These are phyloP conservation scores for Chlorella ohadii DNA, from an alignment of 139 green algal species.

Conservation along the genomic window DNA sequence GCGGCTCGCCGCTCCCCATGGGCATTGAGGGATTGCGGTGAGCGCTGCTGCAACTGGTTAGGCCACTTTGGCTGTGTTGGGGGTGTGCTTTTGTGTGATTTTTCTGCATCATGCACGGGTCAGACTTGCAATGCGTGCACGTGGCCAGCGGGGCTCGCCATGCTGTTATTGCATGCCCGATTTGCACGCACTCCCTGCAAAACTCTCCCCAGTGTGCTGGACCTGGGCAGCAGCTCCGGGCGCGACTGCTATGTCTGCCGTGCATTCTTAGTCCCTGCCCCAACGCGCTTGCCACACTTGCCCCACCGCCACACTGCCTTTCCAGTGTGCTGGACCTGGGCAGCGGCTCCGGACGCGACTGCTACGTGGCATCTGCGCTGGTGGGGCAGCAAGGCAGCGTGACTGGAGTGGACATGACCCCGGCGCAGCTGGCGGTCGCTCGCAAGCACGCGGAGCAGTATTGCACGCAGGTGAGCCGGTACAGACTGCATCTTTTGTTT, in stretches of 20 bases:
- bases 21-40: conserved; percentile 77
- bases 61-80: neutral
- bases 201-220: conserved; percentile 66
- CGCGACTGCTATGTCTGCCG: conserved; percentile 81
- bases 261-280: neutral
- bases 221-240: conserved; percentile 88
- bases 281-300: no score
- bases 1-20: conserved; percentile 89
- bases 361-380: conserved; percentile 92
- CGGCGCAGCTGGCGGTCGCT: conserved; percentile 89
- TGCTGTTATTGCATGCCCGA: no score
- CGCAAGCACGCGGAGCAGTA: conserved; percentile 74
- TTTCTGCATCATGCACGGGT: no score
- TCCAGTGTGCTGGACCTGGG: conserved; percentile 82
- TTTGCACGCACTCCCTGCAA: no score
- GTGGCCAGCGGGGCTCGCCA: no score
- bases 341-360: conserved; percentile 90
- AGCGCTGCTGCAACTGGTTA: neutral
- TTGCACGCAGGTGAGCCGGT: conserved; percentile 47
- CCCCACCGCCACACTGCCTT: neutral
- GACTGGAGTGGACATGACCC: conserved; percentile 97
- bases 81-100: no score
- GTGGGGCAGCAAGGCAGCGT: conserved; percentile 85
- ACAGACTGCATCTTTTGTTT: neutral
- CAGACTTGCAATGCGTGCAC: no score